Conservation (phyloP, 371 early-diverging fungal genomes). For the Actinomucor elegans region DNA sequence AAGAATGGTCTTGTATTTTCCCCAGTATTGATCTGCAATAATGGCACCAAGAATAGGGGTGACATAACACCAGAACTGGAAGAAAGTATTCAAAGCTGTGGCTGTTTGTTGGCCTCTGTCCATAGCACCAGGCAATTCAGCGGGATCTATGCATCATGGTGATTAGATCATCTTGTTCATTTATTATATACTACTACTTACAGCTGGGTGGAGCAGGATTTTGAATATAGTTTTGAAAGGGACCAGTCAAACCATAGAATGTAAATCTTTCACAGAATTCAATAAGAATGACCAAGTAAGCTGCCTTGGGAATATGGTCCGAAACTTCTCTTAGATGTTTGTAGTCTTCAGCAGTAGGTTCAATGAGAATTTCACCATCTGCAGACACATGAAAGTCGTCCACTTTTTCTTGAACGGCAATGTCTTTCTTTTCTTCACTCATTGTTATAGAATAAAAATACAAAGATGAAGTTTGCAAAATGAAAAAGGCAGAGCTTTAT, state of each 20-base stretch:
- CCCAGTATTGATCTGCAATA: conserved; percentile 80
- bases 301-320: conserved; percentile 54
- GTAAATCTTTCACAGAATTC: conserved; percentile 82
- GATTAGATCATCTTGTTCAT: neutral
- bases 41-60: conserved; percentile 81
- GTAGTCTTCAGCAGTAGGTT: conserved; percentile 52
- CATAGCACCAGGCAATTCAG: conserved; percentile 47
- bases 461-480: no score
- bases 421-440: conserved; percentile 15
- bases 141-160: conserved; percentile 28
- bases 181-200: conserved; percentile 15
- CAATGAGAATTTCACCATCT: conserved; percentile 17
- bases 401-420: conserved; percentile 20
- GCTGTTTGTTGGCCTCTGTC: conserved; percentile 50
- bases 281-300: conserved; percentile 63
- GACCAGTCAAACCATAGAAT: conserved; percentile 69
- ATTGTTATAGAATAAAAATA: no score
- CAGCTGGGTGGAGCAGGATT: conserved; percentile 36
- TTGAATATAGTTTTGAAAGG: conserved; percentile 70
- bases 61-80: conserved; percentile 79
- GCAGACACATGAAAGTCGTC: conserved; percentile 2
- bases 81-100: conserved; percentile 73
- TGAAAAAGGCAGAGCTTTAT: no score
- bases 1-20: conserved; percentile 82
- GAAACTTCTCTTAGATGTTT: conserved; percentile 45